Base-by-base conservation (phyloP, 495 filamentous ascomycete genomes). In the Xylaria curta region DNA sequence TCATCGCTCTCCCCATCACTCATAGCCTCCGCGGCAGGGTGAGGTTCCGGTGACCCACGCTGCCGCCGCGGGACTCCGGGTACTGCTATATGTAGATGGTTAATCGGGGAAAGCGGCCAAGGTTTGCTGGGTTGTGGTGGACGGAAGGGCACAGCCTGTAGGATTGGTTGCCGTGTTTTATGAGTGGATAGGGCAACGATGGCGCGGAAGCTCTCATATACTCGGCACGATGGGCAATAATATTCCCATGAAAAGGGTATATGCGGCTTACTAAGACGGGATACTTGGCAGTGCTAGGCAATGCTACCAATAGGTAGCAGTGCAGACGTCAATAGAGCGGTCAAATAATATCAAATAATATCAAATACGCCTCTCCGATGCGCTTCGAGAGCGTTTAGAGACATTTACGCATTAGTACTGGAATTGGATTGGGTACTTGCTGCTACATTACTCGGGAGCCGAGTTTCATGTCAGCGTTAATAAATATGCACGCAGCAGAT, bases 1-100 rank as follows among this genome's bases (percentile, higher is more conserved):
- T 77, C 76, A 64, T 78, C 77, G 67, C 75, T 79, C 73, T 79
- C 77, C 49, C 66, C 77, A 79, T 79, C 77, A 59, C 77, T 79
- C 77, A 79, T 79, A 72, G 72, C 77, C 77, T 72, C 77, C 72
- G 74, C 76, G 72, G 70, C 72, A 70, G 67, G 64, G 61, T 49
- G 60, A 70, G 60, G 68, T 40, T 54, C 53, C 44, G 69, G 60
- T 62, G 66, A 47, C 63, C 69, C 69, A 66, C 61, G 49, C 62
- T 60, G 62, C 69, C 69, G 53, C 69, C 69, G 44, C 46, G 26
- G 51, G 62, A 49, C 59, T 36, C 49, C 61, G 62, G 63, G 33
- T 42, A 42, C 49, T 8, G 28, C 28, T 31, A 31, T 31, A 31
- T 15, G n/a, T 42, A 1, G 15, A 13, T 12, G 31, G 13, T 56